Percentiles rank a stretch among this genome's conserved stretches.
phyloP scores from a whole-genome alignment of 805 yeast genomes.

The Hanseniaspora occidentalis region DNA sequence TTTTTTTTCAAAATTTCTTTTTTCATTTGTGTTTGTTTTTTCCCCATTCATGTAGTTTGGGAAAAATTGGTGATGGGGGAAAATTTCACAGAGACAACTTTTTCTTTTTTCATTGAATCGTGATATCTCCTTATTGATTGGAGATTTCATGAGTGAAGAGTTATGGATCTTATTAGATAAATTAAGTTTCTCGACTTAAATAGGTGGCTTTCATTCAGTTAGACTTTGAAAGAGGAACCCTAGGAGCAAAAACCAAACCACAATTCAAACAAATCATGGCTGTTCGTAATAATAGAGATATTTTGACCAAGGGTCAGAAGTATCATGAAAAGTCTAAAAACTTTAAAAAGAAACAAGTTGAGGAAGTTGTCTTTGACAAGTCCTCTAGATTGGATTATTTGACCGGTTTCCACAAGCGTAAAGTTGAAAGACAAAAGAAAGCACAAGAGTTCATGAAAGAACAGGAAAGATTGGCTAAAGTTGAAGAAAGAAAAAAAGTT shows the following conservation, averaged over 20 bases:
- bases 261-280: constrained; percentile 10
- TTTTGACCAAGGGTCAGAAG: constrained; percentile 76
- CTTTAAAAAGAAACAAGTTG: constrained; percentile 41
- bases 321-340: constrained; percentile 57
- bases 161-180: too few species aligned
- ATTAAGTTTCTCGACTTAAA: too few species aligned
- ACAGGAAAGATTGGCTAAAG: constrained; percentile 55
- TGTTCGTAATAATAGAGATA: constrained; percentile 51
- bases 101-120: neutral
- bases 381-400: constrained; percentile 70
- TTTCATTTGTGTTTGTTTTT: neutral
- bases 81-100: too few species aligned
- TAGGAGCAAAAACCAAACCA: neutral
- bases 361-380: constrained; percentile 75
- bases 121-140: neutral
- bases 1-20: neutral
- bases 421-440: constrained; percentile 73
- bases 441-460: constrained; percentile 71
- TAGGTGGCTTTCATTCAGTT: too few species aligned
- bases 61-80: neutral
- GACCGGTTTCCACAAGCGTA: constrained; percentile 94
- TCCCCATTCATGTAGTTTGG: neutral
- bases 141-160: too few species aligned
- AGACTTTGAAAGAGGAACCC: neutral
- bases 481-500: constrained; percentile 59